Conservation (phyloP, 768 basidiomycete genomes). For the Rhodocollybia butyracea region DNA sequence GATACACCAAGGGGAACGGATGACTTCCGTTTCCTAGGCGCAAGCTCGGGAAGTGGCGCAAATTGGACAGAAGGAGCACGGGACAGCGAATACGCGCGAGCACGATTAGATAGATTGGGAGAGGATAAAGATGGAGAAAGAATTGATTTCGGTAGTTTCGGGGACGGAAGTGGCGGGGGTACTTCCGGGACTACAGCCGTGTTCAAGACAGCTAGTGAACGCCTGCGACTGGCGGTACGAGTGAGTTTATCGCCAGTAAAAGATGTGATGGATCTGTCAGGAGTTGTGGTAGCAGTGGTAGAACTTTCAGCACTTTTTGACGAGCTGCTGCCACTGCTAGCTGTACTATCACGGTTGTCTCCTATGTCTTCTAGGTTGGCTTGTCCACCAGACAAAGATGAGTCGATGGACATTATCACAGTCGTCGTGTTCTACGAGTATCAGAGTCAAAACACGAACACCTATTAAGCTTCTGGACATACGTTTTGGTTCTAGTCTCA, state of each 20-base stretch:
- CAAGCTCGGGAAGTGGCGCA: slow-evolving; percentile 55
- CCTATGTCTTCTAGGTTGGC: too few species aligned
- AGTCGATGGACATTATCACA: too few species aligned
- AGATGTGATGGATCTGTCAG: not conserved
- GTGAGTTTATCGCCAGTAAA: not conserved
- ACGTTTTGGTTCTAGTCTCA: too few species aligned
- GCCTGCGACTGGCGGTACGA: not conserved
- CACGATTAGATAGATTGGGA: not conserved
- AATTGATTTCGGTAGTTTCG: slow-evolving; percentile 1
- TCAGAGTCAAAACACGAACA: too few species aligned
- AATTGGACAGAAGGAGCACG: slow-evolving; percentile 38
- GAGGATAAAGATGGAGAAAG: not conserved
- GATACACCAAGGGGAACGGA: slow-evolving; percentile 53
- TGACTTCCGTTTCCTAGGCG: slow-evolving; percentile 46
- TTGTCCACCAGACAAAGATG: too few species aligned
- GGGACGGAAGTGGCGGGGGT: not conserved
- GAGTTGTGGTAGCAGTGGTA: not conserved
- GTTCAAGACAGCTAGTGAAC: not conserved
- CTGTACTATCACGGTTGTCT: not conserved
- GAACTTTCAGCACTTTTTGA: not conserved
- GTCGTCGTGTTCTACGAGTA: too few species aligned
- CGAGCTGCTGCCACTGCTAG: not conserved
- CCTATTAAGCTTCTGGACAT: too few species aligned
- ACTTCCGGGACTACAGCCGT: not conserved
- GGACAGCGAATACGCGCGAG: slow-evolving; percentile 13